These are phyloP conservation scores for Trametes cubensis DNA, from an alignment of 768 basidiomycete species.

Conservation along the genomic window DNA sequence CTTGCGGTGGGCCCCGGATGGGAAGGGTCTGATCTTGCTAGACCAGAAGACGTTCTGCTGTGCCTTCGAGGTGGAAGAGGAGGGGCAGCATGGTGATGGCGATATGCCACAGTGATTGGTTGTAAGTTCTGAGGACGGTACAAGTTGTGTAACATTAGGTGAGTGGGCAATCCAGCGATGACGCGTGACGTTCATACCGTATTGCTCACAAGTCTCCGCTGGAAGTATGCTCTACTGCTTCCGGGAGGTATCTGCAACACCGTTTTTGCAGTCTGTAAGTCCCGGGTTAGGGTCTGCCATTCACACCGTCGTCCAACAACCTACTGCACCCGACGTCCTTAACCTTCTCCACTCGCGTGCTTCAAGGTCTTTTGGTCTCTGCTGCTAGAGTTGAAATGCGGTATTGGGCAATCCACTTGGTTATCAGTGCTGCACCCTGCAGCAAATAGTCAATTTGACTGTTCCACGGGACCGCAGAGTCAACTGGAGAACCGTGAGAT, in stretches of 20 bases:
- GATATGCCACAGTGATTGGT: background rate
- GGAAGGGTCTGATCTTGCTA: conserved; percentile 74
- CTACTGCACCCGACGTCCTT: background rate
- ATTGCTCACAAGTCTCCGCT: too few species aligned
- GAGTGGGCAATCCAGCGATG: background rate
- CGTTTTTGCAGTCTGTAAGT: background rate
- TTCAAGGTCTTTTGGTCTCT: too few species aligned
- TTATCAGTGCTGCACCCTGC: background rate
- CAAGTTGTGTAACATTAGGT: background rate
- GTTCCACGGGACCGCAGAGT: background rate
- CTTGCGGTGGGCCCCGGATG: conserved; percentile 83
- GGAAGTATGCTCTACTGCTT: too few species aligned
- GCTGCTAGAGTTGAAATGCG: too few species aligned
- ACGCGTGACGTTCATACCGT: too few species aligned
- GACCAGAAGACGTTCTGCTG: conserved; percentile 85
- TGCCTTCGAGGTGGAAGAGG: conserved; percentile 68
- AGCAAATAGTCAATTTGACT: background rate
- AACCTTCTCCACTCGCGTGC: too few species aligned
- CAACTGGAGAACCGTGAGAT: conserved; percentile 1
- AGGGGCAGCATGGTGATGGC: conserved; percentile 3
- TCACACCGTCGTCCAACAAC: background rate
- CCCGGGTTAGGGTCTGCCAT: background rate
- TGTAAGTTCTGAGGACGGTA: background rate
- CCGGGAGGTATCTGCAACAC: background rate
- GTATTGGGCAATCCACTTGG: too few species aligned